These are phyloP conservation scores for Bolboschoenus planiculmis DNA, from an alignment of 176 grass and related monocot species.

Conservation along the genomic window DNA sequence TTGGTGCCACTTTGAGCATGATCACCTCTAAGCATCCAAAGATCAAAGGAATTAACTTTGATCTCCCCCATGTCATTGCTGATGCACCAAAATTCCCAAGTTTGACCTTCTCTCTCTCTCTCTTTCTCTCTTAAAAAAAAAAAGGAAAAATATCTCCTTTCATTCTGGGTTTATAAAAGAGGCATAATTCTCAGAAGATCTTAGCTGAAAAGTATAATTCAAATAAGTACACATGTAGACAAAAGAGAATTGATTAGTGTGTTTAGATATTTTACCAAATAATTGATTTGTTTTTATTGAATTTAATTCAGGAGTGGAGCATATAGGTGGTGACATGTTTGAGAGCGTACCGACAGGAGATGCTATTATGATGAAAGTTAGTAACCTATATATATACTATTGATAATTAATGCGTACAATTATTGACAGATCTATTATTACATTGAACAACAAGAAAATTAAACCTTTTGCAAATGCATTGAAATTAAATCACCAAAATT, in stretches of 20 bases:
- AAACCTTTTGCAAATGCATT: neutral
- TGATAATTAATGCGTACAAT: neutral
- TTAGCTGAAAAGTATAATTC: neutral
- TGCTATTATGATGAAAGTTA: conserved; percentile 79
- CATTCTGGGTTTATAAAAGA: neutral
- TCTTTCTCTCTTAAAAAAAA: neutral
- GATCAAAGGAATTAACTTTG: conserved; percentile 69
- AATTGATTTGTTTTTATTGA: neutral
- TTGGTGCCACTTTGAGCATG: conserved; percentile 60
- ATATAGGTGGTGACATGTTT: conserved; percentile 93
- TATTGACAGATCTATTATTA: neutral
- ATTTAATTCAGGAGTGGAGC: conserved; percentile 34
- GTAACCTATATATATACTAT: neutral
- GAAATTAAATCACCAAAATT: neutral
- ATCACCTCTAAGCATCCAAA: conserved; percentile 37
- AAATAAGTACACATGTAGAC: neutral
- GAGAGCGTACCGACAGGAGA: conserved; percentile 44
- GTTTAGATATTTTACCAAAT: neutral
- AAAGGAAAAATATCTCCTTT: neutral
- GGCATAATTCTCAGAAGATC: neutral
- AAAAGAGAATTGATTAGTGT: neutral
- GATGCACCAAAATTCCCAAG: conserved; percentile 62
- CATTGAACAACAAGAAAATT: neutral
- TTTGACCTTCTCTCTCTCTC: neutral
- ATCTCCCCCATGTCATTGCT: conserved; percentile 93